These are phyloP conservation scores for Solanum tarijense DNA, from an alignment of 257 asterid genomes.

Conservation along the genomic window DNA sequence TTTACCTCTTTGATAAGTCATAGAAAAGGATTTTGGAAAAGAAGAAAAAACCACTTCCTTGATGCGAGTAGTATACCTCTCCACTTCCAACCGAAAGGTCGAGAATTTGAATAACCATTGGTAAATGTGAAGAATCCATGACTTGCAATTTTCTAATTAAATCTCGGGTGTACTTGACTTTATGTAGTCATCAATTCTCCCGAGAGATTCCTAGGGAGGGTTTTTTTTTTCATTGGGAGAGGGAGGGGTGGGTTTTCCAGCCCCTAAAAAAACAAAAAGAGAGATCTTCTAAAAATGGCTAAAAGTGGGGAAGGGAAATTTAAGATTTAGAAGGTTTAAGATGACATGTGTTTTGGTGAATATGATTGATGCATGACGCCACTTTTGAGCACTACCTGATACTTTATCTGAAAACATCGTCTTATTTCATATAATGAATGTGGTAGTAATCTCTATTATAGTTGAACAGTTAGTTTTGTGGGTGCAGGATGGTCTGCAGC, in stretches of 20 bases:
- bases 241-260: neutral
- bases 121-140: neutral
- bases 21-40: neutral
- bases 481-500: neutral
- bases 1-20: neutral
- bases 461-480: neutral
- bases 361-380: neutral
- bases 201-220: neutral
- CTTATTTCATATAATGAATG: neutral
- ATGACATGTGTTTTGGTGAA: neutral
- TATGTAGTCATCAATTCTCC: neutral
- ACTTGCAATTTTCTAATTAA: neutral
- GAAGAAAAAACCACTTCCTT: neutral
- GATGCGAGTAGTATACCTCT: neutral
- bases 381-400: neutral
- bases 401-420: neutral
- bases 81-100: neutral
- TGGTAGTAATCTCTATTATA: neutral
- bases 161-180: neutral
- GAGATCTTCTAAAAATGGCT: neutral
- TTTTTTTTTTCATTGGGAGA: neutral
- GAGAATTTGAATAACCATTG: neutral
- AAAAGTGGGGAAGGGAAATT: neutral
- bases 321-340: neutral
- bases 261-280: neutral